Base-by-base conservation (phyloP, 1,139 yeast genomes). In the Nematodospora anomalae region DNA sequence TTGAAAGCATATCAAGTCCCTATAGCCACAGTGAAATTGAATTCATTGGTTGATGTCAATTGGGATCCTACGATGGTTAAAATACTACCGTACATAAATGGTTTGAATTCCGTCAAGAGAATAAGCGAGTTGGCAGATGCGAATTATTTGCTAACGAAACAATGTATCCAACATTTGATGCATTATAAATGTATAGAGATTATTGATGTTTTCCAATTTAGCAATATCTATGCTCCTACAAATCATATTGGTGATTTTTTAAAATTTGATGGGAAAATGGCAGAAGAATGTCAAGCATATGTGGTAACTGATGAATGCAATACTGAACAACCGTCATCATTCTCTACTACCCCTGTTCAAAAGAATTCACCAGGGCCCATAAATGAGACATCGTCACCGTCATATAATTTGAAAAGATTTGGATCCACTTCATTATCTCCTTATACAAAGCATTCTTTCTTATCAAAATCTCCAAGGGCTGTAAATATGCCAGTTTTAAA, bases 61-160 rank as follows among this genome's bases (percentile, higher is more conserved):
- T 92, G 98, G 97, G 98, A 92, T 55, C 97, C 97, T 1, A 92
- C 97, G 2, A 84, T 92, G 94, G 69, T 88, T 29, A 83, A 84
- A 47, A 85, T 92, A 23, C 63, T 88, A 10, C 96, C 97, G 0
- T 84, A 71, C 49, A 87, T 92, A 31, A 79, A 94, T 53, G 98
- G 99, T 1, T 70, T 89, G 33, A 90, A 92, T 54, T 86, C 95
- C 2, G 79, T 92, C 13, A 74, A 79, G 28, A 75, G 77, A 42
- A 90, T 94, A 27, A 79, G 96, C 26, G 79, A 80, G 41, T 57
- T 89, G 32, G 89, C 97, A 1, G 80, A 86, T 49, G 85, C 96
- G 16, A 94, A 89, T 51, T 83, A 82, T 46, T 65, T 74, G 12
- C 66, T 92, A 35, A 88, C 95, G 4, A 79, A 82, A 37, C 90